A percentile compares a stretch with the other conserved stretches of the same genome.
These are phyloP conservation scores for Spinellus fusiger DNA, from an alignment of 192 early-diverging fungal genomes.

Conservation along the genomic window DNA sequence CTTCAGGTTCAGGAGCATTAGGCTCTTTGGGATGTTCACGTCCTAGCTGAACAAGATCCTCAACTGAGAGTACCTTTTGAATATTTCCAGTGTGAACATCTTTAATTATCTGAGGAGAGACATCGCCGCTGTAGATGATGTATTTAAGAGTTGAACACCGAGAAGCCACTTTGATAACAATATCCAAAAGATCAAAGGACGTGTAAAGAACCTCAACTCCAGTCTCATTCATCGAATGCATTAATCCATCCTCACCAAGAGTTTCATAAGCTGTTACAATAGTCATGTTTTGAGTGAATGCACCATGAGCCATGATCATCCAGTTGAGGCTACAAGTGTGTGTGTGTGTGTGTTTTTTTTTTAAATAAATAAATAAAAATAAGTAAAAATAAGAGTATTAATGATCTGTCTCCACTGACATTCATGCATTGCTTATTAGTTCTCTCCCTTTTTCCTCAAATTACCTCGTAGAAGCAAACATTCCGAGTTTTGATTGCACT, in stretches of 20 bases:
- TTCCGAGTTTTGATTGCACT: conserved; percentile 43
- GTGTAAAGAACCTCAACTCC: conserved; percentile 69
- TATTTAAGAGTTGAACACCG: conserved; percentile 55
- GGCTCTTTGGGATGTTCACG: conserved; percentile 55
- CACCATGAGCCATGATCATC: conserved; percentile 65
- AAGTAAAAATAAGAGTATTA: not conserved
- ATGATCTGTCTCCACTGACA: not conserved
- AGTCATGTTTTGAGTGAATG: conserved; percentile 70
- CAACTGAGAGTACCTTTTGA: conserved; percentile 52
- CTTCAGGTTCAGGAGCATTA: conserved; percentile 60
- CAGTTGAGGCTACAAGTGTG: conserved; percentile 45
- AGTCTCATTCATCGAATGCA: conserved; percentile 80
- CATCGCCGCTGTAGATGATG: conserved; percentile 68
- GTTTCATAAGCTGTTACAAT: conserved; percentile 89
- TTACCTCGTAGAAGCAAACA: conserved; percentile 71
- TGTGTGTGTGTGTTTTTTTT: not conserved
- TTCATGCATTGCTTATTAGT: not conserved
- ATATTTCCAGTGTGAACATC: conserved; percentile 35
- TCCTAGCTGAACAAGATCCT: conserved; percentile 63
- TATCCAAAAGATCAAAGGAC: conserved; percentile 63
- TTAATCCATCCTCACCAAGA: conserved; percentile 76
- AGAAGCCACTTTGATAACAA: conserved; percentile 52
- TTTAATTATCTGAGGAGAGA: conserved; percentile 44
- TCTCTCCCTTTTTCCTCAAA: too few relatives aligned
- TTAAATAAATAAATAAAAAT: too few relatives aligned